Base-by-base conservation (phyloP, 192 early-diverging fungal genomes). In the Gamsiella multidivaricata region DNA sequence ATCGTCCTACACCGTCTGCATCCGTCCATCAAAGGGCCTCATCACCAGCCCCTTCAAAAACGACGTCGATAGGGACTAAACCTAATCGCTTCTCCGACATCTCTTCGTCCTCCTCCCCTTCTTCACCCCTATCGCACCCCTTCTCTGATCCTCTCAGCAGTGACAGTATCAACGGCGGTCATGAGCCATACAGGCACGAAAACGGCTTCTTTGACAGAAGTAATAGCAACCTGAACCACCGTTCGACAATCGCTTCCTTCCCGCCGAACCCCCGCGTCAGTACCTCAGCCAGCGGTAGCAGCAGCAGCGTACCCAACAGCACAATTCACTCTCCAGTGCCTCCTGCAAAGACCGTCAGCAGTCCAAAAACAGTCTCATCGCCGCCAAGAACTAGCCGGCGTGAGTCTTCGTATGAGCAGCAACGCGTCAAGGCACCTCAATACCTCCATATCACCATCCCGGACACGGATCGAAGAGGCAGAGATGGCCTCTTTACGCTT, bases 381-480 rank as follows among this genome's bases (percentile, higher is more conserved):
- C 22, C 62, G 10, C 25, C 32, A 15, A 63, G 55, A 28, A 29
- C 18, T 7, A 43, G 14, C 18, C 53, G 51, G 51, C 65, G 60
- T 33, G 65, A 78, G 8, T 63, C 74, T 23, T 61, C 65, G 32
- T 78, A 78, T 37, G 74, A 78, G 23, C 60, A 63, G 18, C 74
- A 78, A 36, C 49, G 74, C 23, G 63, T 52, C 12, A 78, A 69
- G 46, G 74, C 74, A 0, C 74, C 74, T 17, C 65, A 69, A 39
- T 78, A 78, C 31, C 60, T 78, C 29, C 65, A 58, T 22, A 78
- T 78, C 54, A 64, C 74, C 23, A 69, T 78, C 28, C 65, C 58
- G 17, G 74, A 78, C 46, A 69, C 65, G 11, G 46, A 69, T 49
- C 52, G 65, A 56, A 41, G 59, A 43, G 65, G 64, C 20, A 69